Evolutionary conservation across 306 rosid species (phyloP), one percentile per base, ranked within the genome.

Genomic region (Aeschynomene evenia): DNA sequence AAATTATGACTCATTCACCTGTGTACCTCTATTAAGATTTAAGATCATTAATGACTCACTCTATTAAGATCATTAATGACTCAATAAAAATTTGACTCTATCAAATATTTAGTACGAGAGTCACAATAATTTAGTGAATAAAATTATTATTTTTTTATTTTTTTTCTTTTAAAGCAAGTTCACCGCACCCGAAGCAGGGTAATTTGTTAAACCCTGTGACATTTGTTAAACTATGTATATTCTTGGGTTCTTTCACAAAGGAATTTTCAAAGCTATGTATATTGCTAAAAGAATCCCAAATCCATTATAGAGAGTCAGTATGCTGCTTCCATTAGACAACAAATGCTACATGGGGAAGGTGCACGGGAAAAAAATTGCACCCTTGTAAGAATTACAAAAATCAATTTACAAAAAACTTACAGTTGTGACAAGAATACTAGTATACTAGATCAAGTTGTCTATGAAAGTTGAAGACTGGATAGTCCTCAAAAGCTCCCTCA

Each of bases 401-500:
- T 59, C 76, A 80, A 80, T 89, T 83, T 83, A 88, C 96, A 91
- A 21, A 46, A 61, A 68, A 61, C 70, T 72, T 79, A 21, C 73
- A 48, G 43, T 42, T 50, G 66, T 74, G 67, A 71, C 40, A 66
- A 24, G 48, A 70, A 75, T 34, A 26, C 40, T 62, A 24, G 48
- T 66, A 75, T 34, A 26, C 40, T 62, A 76, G 49, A 76, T 79
- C 85, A 84, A 46, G 77, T 49, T 71, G 78, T 91, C 92, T 62
- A 75, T 71, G 75, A 66, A 91, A 84, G 87, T 81, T 80, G 91
- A 73, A 71, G 95, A 87, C 69, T 82, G 97, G 76, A 95, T 79
- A 16, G 80, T 86, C 82, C 96, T 89, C 52, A 75, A 73, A 81
- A 95, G 91, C 91, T 95, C 97, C 87, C 92, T 91, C 79, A 95